Conservation (phyloP, 108 stramenopile genomes). For the Cyclotella baltica region DNA sequence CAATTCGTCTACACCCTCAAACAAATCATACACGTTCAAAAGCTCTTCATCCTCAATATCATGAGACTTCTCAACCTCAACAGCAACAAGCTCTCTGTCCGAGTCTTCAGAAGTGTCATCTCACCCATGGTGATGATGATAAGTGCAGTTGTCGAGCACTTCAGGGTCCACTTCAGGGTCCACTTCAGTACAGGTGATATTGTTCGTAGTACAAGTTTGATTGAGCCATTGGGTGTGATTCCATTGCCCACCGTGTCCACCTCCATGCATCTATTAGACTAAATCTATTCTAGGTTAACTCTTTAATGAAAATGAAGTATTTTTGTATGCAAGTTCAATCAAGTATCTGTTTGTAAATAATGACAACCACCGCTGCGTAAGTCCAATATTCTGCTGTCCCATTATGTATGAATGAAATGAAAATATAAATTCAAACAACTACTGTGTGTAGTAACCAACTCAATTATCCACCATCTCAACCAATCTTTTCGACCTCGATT, state of each 20-base stretch:
- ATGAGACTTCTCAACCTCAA: background rate
- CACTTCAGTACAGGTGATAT: background rate
- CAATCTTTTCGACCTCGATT: background rate
- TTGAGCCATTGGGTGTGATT: slow-evolving; percentile 14
- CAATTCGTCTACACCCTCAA: background rate
- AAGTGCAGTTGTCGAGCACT: slow-evolving; percentile 6
- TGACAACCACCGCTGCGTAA: too few relatives aligned
- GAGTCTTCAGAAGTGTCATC: background rate
- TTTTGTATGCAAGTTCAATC: too few relatives aligned
- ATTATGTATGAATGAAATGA: too few relatives aligned
- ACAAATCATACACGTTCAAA: background rate
- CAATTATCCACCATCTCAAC: too few relatives aligned
- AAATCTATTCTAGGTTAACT: too few relatives aligned
- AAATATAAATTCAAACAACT: too few relatives aligned
- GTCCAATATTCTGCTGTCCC: too few relatives aligned
- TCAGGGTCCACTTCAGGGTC: background rate
- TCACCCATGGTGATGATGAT: background rate
- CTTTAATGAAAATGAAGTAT: too few relatives aligned
- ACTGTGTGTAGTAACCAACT: too few relatives aligned
- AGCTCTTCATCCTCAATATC: background rate
- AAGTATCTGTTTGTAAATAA: too few relatives aligned
- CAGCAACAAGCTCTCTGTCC: background rate
- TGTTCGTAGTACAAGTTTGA: background rate
- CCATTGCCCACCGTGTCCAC: background rate
- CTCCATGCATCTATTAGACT: too few relatives aligned